Evolutionary conservation across 352 stramenopile species (phyloP), one percentile per base, ranked within the genome.

Genomic region (Globisporangium recalcitrans): DNA sequence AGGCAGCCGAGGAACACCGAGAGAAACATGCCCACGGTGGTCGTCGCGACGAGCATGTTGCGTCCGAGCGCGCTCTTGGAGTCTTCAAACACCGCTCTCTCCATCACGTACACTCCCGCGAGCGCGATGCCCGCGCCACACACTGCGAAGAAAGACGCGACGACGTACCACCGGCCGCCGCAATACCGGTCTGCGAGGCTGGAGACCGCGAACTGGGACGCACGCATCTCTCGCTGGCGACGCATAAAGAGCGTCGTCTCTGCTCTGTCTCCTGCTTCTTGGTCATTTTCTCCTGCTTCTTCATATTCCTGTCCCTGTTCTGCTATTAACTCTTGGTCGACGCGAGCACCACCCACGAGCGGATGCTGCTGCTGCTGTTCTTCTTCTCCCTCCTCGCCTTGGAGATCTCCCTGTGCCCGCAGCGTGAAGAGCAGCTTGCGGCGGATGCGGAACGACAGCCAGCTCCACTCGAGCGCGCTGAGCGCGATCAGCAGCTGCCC

Each of bases 371-470:
- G 32, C 7, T 31, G 27, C 27, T 31, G 27, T 5, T 31, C 9
- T 4, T 40, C 11, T 13, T 40, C 11, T 19, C 19, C 11, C 19
- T 19, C 36, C 8, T 9, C 52, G 27, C 19, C 49, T 1, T 13
- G 52, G 16, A n/a, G 13, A 13, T 16, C 32, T 16, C 11, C 21
- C 32, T 21, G 1, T 60, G 52, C 21, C 62, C 60, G 34, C 70
- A 80, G 59, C 8, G 69, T 65, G 16, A 85, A 66, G 22, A 85
- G 57, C 52, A 85, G 47, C 14, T 75, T 76, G 34, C 68, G 60
- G 31, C 75, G 71, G 26, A 84, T 77, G 44, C 75, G 75, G 60
- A 77, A 85, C 52, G 68, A 66, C 24, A 85, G 49, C 73, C 71
- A 85, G 38, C 64, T 75, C 75, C 71, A 85, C 64, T 85, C 75